Evolutionary conservation across 768 basidiomycete genomes (phyloP).

Genomic region (Termitomyces heimii): DNA sequence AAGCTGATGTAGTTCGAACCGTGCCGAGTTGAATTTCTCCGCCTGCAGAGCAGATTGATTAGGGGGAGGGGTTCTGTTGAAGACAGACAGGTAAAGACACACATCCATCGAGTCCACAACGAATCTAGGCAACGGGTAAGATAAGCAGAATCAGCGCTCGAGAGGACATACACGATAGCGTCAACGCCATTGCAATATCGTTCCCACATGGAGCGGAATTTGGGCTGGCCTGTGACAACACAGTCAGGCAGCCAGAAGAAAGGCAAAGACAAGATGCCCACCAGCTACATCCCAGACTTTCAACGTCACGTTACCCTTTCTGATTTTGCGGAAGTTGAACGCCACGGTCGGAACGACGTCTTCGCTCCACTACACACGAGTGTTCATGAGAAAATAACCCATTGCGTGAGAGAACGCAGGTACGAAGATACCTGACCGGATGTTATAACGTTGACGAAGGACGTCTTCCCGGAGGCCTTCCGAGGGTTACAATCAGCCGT

Average conservation of each 20-base stretch:
- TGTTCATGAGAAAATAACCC: neutral
- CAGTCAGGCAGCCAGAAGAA: neutral
- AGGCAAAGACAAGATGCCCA: constrained; percentile 22
- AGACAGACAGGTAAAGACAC: constrained; percentile 20
- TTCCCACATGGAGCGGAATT: constrained; percentile 95
- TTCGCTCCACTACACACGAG: constrained; percentile 74
- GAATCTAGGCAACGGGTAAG: constrained; percentile 44
- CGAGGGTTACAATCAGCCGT: neutral
- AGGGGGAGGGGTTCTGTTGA: neutral
- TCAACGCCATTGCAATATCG: constrained; percentile 91
- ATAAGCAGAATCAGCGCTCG: neutral
- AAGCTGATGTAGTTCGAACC: constrained; percentile 80
- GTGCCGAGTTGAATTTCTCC: constrained; percentile 77
- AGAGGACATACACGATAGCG: constrained; percentile 70
- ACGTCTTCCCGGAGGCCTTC: constrained; percentile 93
- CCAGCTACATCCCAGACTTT: constrained; percentile 97
- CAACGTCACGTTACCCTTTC: constrained; percentile 85
- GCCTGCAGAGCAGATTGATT: constrained; percentile 33
- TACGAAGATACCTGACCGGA: constrained; percentile 60
- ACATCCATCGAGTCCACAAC: constrained; percentile 93
- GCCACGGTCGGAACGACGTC: constrained; percentile 96
- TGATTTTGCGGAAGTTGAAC: constrained; percentile 84
- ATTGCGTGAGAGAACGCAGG: neutral
- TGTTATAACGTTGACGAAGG: constrained; percentile 87
- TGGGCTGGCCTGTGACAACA: constrained; percentile 67